Base-by-base conservation (phyloP, 805 yeast genomes). In the Schwanniomyces polymorphus region DNA sequence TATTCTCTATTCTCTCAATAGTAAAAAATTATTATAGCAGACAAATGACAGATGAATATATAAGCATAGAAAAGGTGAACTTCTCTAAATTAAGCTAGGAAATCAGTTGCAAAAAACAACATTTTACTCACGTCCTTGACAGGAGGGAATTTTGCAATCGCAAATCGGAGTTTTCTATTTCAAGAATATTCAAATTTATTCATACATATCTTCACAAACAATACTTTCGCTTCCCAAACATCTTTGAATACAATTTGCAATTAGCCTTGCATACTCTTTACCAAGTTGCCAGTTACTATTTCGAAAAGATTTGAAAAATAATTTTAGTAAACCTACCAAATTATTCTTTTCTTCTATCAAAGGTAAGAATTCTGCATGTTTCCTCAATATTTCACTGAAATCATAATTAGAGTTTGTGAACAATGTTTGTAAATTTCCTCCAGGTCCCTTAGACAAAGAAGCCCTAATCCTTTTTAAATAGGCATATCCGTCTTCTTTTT, bases 241-340 rank as follows among this genome's bases (percentile, higher is more conserved):
- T 53, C 89, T 65, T 44, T 75, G 77, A 27, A 75, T 71, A 61
- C 86, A 82, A 54, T 81, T 80, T 43, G 67, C 62, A 40, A 84
- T 64, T 48, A 84, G 63, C 45, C 73, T 72, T 1, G 84, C 74
- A 50, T 80, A 74, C 56, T 84, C 90, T 41, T 67, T 66, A 10
- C 84, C 84, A 43, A 83, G 65, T 41, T 80, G 80, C 82, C 85
- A 84, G 43, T 75, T 72, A 43, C 79, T 70, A 16, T 59, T 61
- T 27, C 58, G 59, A 47, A 45, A 60, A 5, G 52, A 34, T n/a
- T 63, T 61, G 11, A 77, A 70, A 41, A 81, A 70, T 49, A 76
- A 54, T 42, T 67, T 68, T 51, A 85, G 58, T 41, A 86, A 60
- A 1, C 91, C 91, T 9, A 79, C 77, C 26, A 83, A 65, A 43